A percentile compares a stretch with the other conserved stretches of the same genome.
These are phyloP conservation scores for Cyclotella atomus DNA, from an alignment of 108 stramenopile species.

Conservation along the genomic window DNA sequence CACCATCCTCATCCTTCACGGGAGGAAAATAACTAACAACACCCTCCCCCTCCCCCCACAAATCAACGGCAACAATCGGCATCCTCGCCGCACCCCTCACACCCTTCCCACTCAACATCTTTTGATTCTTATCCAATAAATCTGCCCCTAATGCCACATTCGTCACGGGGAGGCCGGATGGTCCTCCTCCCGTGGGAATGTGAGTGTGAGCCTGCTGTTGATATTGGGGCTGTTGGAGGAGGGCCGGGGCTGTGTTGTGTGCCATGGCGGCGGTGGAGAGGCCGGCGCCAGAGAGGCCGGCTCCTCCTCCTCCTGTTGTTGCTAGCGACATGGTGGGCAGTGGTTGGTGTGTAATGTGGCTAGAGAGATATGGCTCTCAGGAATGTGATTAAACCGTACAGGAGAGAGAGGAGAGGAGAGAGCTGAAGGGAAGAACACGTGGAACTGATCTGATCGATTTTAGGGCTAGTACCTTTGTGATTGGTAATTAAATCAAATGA, in stretches of 20 bases:
- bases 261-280: conserved; percentile 73
- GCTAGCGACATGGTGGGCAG: conserved; percentile 79
- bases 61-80: conserved; percentile 80
- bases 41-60: conserved; percentile 61
- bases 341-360: neutral
- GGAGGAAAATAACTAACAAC: conserved; percentile 82
- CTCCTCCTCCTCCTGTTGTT: conserved; percentile 58
- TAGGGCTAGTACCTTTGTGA: no score
- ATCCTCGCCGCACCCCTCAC: conserved; percentile 56
- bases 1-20: conserved; percentile 46
- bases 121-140: conserved; percentile 73
- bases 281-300: conserved; percentile 60
- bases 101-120: conserved; percentile 53
- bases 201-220: conserved; percentile 31
- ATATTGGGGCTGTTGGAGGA: conserved; percentile 43
- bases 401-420: no score
- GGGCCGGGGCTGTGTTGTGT: conserved; percentile 45
- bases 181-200: conserved; percentile 44
- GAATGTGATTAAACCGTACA: no score
- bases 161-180: conserved; percentile 44
- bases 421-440: no score
- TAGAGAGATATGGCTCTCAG: no score
- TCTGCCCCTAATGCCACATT: conserved; percentile 73
- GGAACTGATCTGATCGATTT: no score
- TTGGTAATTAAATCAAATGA: no score